Base-by-base conservation (phyloP, 1,139 yeast species). In the Candida buenavistaensis region DNA sequence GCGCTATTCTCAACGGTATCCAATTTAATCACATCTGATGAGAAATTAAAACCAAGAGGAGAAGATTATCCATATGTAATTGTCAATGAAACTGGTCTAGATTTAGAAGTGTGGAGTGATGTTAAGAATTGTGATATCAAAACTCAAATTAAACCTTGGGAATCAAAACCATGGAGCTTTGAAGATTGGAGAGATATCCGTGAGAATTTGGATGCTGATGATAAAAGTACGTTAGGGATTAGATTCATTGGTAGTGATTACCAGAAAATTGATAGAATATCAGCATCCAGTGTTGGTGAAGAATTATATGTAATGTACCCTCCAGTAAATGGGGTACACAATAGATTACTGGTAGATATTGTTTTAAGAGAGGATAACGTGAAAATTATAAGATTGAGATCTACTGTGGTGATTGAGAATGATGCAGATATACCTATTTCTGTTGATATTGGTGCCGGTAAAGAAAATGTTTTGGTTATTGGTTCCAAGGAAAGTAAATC, bases 171-270 rank as follows among this genome's bases (percentile, higher is more conserved):
- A 1, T 94, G 97, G 97, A 81, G 92, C 28, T 94, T 94, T 64
- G 95, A 90, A 51, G 96, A 92, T 52, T 92, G 97, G 97, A 73
- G 86, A 43, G 74, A 73, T 22, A 78, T 89, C 14, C 80, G 98
- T 56, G 96, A 92, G 51, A 80, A 81, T 40, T 64, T 89, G 38
- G 82, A 79, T 43, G 78, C 86, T 2, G 83, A 83, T 43, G 76
- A 74, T 32, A 77, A 73, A 16, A 82, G 80, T 27, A 65, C 72
- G 2, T 60, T 90, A 27, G 90, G 84, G 0, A 71, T 89, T 13
- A 71, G 71, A 27, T 57, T 88, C 12, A 32, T 75, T 3, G 78
- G 70, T 30, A 73, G 87, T 0, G 65, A 70, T 0, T 83, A 78
- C 47, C 75, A 72, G 3, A 70, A 72, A 8, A 57, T 86, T 3